Base-by-base conservation (phyloP, 805 yeast species). In the Candida anglica region DNA sequence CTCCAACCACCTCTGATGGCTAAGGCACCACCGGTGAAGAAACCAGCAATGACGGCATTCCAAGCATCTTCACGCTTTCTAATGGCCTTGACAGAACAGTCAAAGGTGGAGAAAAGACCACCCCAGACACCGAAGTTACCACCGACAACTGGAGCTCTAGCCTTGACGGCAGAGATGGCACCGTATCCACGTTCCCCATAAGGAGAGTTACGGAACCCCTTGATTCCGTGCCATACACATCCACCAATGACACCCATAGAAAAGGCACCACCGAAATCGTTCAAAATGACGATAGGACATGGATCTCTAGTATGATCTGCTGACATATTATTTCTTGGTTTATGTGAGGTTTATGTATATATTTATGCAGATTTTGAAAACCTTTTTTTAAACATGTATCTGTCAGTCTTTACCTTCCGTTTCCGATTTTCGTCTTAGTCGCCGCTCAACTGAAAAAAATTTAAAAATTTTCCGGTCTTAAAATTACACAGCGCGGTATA, bases 91-190 rank as follows among this genome's bases (percentile, higher is more conserved):
- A 93, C 95, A 11, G 89, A 76, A 72, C 98, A 93, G 64, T 93
- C 98, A 56, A 81, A 93, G 10, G 94, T 83, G 21, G 97, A 87
- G 58, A 93, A 93, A 50, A 93, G 70, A 41, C 98, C 98, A 73
- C 98, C 98, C 98, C 98, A 93, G 25, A 86, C 95, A 69, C 98
- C 98, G 54, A 93, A 91, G 65, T 93, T 93, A 56, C 98, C 98
- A 47, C 98, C 98, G 36, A 91, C 88, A 32, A 91, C 96, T 25
- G 99, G 99, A 2, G 97, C 98, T 62, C 98, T 77, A 33, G 96
- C 86, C 58, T 87, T 87, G 49, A 93, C 83, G 25, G 98, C 97
- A 27, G 86, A 71, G 36, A 91, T 57, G 15, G 96, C 86, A 37
- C 98, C 98, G 39, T 77, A 63, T 52, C 95, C 74, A 68, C 98